A percentile compares a stretch with the other conserved stretches of the same genome.
Conservation (phyloP, 2,329 filamentous ascomycete species). For the Chrysosporium keratinophilum region DNA sequence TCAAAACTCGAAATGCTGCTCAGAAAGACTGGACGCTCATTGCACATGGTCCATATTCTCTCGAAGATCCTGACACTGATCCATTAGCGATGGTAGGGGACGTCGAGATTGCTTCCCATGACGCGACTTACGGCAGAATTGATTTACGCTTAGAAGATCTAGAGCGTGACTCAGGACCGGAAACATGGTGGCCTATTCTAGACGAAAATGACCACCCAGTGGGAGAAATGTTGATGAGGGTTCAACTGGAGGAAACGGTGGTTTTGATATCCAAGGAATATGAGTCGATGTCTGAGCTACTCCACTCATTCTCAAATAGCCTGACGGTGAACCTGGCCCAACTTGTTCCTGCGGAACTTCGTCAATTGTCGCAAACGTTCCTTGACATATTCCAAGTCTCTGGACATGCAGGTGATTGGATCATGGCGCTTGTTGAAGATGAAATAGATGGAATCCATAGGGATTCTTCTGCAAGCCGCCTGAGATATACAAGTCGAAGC, state of each 20-base stretch:
- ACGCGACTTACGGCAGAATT: conserved; percentile 47
- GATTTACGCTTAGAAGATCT: conserved; percentile 72
- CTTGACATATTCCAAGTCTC: conserved; percentile 94
- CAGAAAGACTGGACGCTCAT: conserved; percentile 43
- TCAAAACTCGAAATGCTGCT: conserved; percentile 39
- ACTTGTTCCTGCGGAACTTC: conserved; percentile 65
- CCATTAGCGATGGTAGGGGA: conserved; percentile 33
- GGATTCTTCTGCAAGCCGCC: conserved; percentile 58
- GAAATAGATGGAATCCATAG: conserved; percentile 90
- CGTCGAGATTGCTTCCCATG: conserved; percentile 39
- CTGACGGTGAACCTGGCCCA: conserved; percentile 77
- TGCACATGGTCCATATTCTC: conserved; percentile 35
- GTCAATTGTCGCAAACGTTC: conserved; percentile 71
- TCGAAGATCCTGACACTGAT: conserved; percentile 33
- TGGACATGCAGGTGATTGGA: conserved; percentile 73
- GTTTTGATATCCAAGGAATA: conserved; percentile 84
- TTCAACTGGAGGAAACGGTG: conserved; percentile 77
- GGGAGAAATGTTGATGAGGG: conserved; percentile 73
- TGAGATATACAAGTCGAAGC: conserved; percentile 54
- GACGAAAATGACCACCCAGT: conserved; percentile 66
- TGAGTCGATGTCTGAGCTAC: conserved; percentile 64
- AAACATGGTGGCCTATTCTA: conserved; percentile 77
- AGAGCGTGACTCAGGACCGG: conserved; percentile 64
- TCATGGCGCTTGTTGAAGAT: conserved; percentile 86
- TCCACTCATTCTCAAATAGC: conserved; percentile 75